phyloP scores from a whole-genome alignment of 345 rosid genomes.

The Ailanthus altissimus region DNA sequence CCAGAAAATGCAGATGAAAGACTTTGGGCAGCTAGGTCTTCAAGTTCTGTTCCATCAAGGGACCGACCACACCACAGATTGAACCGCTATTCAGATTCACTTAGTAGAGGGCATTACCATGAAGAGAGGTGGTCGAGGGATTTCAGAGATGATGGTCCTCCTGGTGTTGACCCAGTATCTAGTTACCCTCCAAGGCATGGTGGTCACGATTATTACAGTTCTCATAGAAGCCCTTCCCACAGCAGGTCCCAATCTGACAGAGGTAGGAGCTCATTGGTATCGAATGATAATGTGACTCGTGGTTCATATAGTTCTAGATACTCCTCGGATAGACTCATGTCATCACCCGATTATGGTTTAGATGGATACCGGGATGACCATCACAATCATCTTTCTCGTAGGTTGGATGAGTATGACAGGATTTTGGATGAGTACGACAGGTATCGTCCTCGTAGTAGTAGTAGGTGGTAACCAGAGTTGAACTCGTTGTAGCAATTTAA shows the following conservation, averaged over 20 bases:
- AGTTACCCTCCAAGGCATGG: conserved; percentile 69
- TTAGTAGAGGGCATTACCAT: conserved; percentile 40
- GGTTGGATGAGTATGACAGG: conserved; percentile 27
- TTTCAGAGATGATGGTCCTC: conserved; percentile 54
- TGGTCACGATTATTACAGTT: conserved; percentile 33
- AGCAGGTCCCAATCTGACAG: conserved; percentile 45
- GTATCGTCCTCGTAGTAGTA: conserved; percentile 29
- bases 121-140: conserved; percentile 47
- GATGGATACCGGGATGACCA: conserved; percentile 27
- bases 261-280: conserved; percentile 38
- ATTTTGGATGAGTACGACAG: conserved; percentile 26
- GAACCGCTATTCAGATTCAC: conserved; percentile 34
- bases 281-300: conserved; percentile 33
- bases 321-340: conserved; percentile 12
- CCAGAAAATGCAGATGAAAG: conserved; percentile 71
- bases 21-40: conserved; percentile 59
- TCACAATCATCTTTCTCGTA: conserved; percentile 21
- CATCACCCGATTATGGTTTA: conserved; percentile 33
- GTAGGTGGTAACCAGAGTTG: conserved; percentile 26
- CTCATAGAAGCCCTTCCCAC: conserved; percentile 33
- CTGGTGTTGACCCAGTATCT: conserved; percentile 49
- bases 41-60: conserved; percentile 39
- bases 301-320: conserved; percentile 24
- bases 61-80: conserved; percentile 35
- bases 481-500: conserved; percentile 5